phyloP scores from a whole-genome alignment of 371 early-diverging fungal genomes.

The Sanchytrium tribonematis region DNA sequence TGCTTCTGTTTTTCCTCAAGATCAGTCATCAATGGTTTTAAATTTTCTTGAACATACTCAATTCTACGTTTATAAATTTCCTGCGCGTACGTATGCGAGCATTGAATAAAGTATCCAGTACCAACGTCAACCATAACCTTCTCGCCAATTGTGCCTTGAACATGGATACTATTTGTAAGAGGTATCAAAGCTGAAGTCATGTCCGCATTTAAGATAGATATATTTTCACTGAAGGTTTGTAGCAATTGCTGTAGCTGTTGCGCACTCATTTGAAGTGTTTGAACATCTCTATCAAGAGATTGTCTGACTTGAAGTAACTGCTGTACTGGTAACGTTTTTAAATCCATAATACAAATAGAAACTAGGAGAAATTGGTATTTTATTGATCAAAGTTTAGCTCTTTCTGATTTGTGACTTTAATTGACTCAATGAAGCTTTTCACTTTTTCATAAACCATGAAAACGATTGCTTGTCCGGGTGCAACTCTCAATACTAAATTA shows the following conservation, averaged over 20 bases:
- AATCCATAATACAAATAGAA: too few species aligned
- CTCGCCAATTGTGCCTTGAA: neutral
- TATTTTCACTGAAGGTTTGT: neutral
- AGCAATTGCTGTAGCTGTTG: neutral
- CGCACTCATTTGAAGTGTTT: neutral
- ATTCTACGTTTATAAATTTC: neutral
- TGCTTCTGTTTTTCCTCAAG: neutral
- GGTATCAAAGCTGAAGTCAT: neutral
- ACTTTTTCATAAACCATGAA: conserved; percentile 33
- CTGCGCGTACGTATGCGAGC: neutral
- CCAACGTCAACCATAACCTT: neutral
- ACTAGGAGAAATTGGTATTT: too few species aligned
- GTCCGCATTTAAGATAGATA: neutral
- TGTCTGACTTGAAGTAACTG: neutral
- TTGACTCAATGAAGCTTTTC: conserved; percentile 1
- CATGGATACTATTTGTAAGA: neutral
- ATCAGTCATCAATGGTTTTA: neutral
- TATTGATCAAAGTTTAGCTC: too few species aligned
- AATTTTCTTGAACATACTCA: neutral
- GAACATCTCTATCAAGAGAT: neutral
- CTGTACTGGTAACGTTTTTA: neutral
- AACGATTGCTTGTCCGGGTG: conserved; percentile 25
- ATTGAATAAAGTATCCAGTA: neutral
- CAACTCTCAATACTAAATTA: conserved; percentile 51
- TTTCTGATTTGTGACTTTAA: too few species aligned